phyloP scores from a whole-genome alignment of 768 basidiomycete genomes.

The Scleroderma bovista region DNA sequence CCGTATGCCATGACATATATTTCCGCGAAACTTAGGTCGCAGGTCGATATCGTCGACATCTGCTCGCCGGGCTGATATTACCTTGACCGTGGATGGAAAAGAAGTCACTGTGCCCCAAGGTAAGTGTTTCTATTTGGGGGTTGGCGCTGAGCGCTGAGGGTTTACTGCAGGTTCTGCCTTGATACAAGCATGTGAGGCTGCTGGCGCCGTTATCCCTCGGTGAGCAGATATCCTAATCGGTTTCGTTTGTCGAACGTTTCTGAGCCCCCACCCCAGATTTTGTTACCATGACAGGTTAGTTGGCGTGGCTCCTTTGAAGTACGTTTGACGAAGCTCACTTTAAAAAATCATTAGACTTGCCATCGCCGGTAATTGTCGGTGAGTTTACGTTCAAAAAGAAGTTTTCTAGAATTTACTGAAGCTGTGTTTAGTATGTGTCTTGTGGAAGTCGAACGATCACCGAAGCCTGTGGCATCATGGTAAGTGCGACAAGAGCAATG shows the following conservation, averaged over 20 bases:
- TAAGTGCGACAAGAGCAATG: constrained; percentile 26
- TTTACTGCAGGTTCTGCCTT: constrained; percentile 76
- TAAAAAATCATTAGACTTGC: constrained; percentile 56
- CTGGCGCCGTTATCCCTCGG: constrained; percentile 78
- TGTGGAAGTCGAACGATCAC: constrained; percentile 94
- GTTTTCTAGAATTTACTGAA: constrained; percentile 5
- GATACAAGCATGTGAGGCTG: constrained; percentile 93
- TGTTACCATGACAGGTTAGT: constrained; percentile 80
- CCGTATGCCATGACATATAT: background rate
- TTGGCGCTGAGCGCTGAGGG: constrained; percentile 7
- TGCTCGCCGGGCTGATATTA: constrained; percentile 70
- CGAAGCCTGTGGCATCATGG: constrained; percentile 95
- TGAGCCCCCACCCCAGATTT: constrained; percentile 43
- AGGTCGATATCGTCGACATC: constrained; percentile 64
- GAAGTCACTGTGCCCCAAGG: constrained; percentile 97
- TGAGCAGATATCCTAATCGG: constrained; percentile 26
- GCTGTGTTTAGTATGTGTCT: constrained; percentile 78
- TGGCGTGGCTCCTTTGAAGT: background rate
- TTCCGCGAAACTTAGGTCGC: constrained; percentile 36
- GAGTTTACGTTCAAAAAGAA: constrained; percentile 23
- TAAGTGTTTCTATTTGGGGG: constrained; percentile 31
- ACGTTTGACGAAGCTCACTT: background rate
- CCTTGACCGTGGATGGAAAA: constrained; percentile 93
- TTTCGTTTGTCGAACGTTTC: constrained; percentile 1
- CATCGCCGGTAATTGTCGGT: constrained; percentile 97